A percentile compares a stretch with the other conserved stretches of the same genome.
phyloP scores from a whole-genome alignment of 129 eudicot species.

The Saussurea involucrata region DNA sequence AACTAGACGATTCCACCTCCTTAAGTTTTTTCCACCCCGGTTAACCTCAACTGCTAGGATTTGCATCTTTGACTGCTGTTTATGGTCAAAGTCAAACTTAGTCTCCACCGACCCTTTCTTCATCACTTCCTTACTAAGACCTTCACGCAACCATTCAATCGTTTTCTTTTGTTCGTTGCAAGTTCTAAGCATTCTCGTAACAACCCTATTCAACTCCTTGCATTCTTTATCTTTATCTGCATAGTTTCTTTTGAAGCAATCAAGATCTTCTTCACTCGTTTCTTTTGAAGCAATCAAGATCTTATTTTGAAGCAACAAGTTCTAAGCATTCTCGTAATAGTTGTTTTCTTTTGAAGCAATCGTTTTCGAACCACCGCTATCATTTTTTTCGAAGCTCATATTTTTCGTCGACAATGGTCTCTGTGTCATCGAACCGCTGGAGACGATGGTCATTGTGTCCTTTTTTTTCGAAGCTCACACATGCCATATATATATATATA shows the following conservation, averaged over 20 bases:
- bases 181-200: constrained; percentile 65
- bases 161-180: constrained; percentile 86
- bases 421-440: no score
- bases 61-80: constrained; percentile 59
- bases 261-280: constrained; percentile 68
- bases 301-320: no score
- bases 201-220: constrained; percentile 68
- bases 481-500: no score
- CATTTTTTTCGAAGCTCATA: no score
- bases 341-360: no score
- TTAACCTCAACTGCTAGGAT: constrained; percentile 70
- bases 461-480: no score
- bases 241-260: constrained; percentile 49
- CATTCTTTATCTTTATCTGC: constrained; percentile 78
- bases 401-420: no score
- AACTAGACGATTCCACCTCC: constrained; percentile 77
- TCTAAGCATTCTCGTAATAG: no score
- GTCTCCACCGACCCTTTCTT: constrained; percentile 39
- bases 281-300: no score
- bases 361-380: no score
- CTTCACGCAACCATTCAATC: constrained; percentile 64
- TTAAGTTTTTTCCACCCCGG: constrained; percentile 69
- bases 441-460: no score
- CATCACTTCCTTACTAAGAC: constrained; percentile 52
- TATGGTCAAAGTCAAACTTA: constrained; percentile 40